phyloP scores from a whole-genome alignment of 345 rosid species.

The Xanthoceras sorbifolium region DNA sequence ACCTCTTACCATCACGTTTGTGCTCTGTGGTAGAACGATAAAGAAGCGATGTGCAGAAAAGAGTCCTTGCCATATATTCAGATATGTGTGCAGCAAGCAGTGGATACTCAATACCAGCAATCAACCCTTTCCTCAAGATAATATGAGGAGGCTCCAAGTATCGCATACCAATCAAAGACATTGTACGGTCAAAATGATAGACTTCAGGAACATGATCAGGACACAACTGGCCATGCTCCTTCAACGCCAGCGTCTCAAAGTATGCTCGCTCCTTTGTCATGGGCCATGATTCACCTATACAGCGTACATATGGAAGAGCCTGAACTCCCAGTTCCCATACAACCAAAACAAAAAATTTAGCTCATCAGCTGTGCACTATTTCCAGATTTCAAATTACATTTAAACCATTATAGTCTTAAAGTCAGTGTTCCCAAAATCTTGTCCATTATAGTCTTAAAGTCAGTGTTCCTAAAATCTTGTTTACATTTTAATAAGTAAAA shows the following conservation, averaged over 20 bases:
- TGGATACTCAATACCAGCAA: slow-evolving; percentile 84
- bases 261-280: slow-evolving; percentile 94
- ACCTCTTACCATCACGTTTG: slow-evolving; percentile 57
- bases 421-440: not conserved
- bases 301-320: slow-evolving; percentile 94
- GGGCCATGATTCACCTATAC: slow-evolving; percentile 96
- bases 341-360: not conserved
- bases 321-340: slow-evolving; percentile 24
- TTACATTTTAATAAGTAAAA: too few relatives aligned
- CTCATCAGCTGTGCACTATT: not conserved
- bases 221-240: slow-evolving; percentile 64
- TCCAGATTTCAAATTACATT: not conserved
- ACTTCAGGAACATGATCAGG: slow-evolving; percentile 89
- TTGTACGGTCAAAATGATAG: slow-evolving; percentile 83
- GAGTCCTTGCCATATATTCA: slow-evolving; percentile 82
- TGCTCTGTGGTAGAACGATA: slow-evolving; percentile 77
- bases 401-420: not conserved
- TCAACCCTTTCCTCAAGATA: slow-evolving; percentile 85
- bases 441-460: not conserved
- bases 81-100: slow-evolving; percentile 75
- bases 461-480: not conserved
- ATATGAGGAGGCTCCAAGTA: slow-evolving; percentile 95
- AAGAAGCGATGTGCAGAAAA: slow-evolving; percentile 79
- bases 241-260: slow-evolving; percentile 68
- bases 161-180: slow-evolving; percentile 94